A percentile compares a stretch with the other conserved stretches of the same genome.
Evolutionary conservation across 1,139 yeast species (phyloP).

Genomic region (Saccharomyces hybrid): DNA sequence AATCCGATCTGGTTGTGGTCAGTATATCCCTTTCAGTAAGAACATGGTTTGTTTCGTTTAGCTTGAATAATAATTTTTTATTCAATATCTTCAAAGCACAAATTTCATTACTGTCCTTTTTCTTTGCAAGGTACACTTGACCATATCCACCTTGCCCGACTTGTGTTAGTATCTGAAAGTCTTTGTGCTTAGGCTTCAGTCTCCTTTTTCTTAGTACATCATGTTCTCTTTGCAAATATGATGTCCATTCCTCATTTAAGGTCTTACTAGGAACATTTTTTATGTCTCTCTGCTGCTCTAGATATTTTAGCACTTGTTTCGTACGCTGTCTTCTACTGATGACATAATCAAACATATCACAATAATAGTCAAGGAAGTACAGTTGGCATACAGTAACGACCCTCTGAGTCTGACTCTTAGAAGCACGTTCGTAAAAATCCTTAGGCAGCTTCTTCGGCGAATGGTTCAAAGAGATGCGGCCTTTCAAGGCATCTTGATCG

Average conservation of each 20-base stretch:
- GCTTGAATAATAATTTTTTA: slow-evolving; percentile 74
- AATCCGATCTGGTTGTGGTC: slow-evolving; percentile 89
- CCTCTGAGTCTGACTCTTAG: slow-evolving; percentile 72
- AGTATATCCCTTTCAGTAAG: slow-evolving; percentile 93
- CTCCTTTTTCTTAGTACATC: slow-evolving; percentile 81
- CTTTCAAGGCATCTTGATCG: neutral
- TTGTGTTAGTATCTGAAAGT: slow-evolving; percentile 92
- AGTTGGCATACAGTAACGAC: slow-evolving; percentile 73
- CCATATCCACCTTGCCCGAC: slow-evolving; percentile 99
- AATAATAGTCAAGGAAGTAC: slow-evolving; percentile 88
- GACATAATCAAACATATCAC: slow-evolving; percentile 82
- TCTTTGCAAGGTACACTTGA: slow-evolving; percentile 89
- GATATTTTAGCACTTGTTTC: slow-evolving; percentile 52
- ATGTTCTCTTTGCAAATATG: slow-evolving; percentile 78
- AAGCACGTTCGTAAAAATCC: slow-evolving; percentile 54
- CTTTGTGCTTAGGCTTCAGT: slow-evolving; percentile 86
- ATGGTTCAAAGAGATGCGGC: slow-evolving; percentile 11
- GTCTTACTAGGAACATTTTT: slow-evolving; percentile 38
- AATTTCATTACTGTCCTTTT: slow-evolving; percentile 89
- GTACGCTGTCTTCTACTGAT: slow-evolving; percentile 79
- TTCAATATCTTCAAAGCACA: slow-evolving; percentile 92
- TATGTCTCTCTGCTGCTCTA: slow-evolving; percentile 41
- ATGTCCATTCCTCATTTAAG: slow-evolving; percentile 54
- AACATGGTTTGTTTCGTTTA: slow-evolving; percentile 94
- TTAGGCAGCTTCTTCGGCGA: slow-evolving; percentile 39